Evolutionary conservation across 2,329 filamentous ascomycete genomes (phyloP).

Genomic region (Curvularia sp.): DNA sequence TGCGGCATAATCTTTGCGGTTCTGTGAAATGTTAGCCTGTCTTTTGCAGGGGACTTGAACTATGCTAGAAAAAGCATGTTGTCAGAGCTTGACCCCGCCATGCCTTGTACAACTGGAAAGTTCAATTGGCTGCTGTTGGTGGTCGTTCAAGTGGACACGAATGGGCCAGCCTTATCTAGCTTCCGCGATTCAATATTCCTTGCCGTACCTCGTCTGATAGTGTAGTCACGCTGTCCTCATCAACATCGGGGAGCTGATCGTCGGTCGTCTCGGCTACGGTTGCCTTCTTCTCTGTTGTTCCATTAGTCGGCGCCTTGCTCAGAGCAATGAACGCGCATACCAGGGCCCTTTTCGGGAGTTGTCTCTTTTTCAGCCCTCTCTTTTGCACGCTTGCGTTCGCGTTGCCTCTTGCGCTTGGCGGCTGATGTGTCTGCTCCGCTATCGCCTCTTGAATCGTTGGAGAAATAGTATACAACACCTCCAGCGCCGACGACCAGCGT

Average conservation of each 20-base stretch:
- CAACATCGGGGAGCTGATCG: conserved; percentile 59
- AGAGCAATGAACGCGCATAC: conserved; percentile 24
- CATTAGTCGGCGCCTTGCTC: conserved; percentile 31
- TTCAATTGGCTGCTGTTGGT: background rate
- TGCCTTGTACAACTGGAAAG: background rate
- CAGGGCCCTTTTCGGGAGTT: conserved; percentile 51
- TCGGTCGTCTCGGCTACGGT: conserved; percentile 48
- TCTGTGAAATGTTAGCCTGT: conserved; percentile 60
- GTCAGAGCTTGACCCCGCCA: background rate
- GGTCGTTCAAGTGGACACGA: background rate
- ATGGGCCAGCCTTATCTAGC: background rate
- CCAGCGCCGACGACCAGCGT: conserved; percentile 90
- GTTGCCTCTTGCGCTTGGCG: conserved; percentile 80
- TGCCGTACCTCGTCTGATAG: conserved; percentile 53
- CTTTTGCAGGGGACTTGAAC: background rate
- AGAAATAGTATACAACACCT: conserved; percentile 89
- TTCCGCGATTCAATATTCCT: background rate
- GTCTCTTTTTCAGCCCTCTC: conserved; percentile 65
- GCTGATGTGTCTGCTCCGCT: conserved; percentile 41
- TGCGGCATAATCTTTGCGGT: conserved; percentile 84
- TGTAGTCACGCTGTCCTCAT: conserved; percentile 54
- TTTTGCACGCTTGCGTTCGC: conserved; percentile 87
- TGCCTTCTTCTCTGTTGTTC: conserved; percentile 46
- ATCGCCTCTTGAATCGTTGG: conserved; percentile 57
- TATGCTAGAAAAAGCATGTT: background rate